Evolutionary conservation across 768 basidiomycete genomes (phyloP).

Genomic region (Neoboletus subvelutipes): DNA sequence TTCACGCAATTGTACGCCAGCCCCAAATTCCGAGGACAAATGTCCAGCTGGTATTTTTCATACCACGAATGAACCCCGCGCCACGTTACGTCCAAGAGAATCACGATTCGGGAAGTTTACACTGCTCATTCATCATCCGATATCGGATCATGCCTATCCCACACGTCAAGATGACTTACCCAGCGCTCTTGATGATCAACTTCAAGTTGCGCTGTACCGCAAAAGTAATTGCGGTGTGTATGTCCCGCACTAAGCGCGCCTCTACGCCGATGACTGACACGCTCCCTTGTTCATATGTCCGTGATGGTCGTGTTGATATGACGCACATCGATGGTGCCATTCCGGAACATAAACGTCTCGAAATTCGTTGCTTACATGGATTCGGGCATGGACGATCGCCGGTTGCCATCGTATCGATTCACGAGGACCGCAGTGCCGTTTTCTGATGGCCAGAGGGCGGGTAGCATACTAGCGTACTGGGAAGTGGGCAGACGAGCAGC

Average conservation of each 20-base stretch:
- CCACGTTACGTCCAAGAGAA: too few species aligned
- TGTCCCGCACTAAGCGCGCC: slow-evolving; percentile 13
- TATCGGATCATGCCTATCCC: too few species aligned
- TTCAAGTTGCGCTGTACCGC: slow-evolving; percentile 14
- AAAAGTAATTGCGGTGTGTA: slow-evolving; percentile 23
- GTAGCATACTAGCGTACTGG: slow-evolving; percentile 44
- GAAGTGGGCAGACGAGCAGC: slow-evolving; percentile 41
- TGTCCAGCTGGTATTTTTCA: too few species aligned
- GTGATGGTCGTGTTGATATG: slow-evolving; percentile 33
- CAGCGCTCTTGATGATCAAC: slow-evolving; percentile 26
- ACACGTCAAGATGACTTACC: slow-evolving; percentile 1
- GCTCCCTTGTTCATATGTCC: slow-evolving; percentile 14
- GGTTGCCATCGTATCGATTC: slow-evolving; percentile 34
- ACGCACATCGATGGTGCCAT: slow-evolving; percentile 44
- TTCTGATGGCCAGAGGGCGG: slow-evolving; percentile 32
- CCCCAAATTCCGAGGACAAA: too few species aligned
- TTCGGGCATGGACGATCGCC: slow-evolving; percentile 43
- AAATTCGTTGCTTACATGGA: slow-evolving; percentile 37
- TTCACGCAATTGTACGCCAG: too few species aligned
- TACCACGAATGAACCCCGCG: too few species aligned
- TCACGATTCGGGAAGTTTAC: too few species aligned
- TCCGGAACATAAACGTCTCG: slow-evolving; percentile 36
- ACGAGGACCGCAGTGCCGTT: slow-evolving; percentile 37
- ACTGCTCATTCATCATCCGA: too few species aligned
- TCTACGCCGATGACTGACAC: slow-evolving; percentile 23